Percentiles rank a stretch among this genome's conserved stretches.
Conservation (phyloP, 139 green algal species). For the Trebouxia sp. region DNA sequence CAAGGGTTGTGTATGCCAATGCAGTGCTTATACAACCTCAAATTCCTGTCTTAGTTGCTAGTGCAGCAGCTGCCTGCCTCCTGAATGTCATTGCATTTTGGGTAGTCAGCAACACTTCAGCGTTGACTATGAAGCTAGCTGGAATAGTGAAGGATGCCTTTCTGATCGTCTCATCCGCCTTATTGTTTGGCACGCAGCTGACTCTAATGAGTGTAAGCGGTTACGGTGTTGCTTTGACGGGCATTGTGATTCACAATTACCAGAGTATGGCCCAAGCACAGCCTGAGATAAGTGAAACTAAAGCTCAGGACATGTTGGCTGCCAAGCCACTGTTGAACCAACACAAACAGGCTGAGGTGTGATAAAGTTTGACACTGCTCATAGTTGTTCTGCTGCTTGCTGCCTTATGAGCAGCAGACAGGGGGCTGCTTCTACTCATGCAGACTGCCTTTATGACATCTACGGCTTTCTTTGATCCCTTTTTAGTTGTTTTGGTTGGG, state of each 20-base stretch:
- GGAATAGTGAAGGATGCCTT: slow-evolving; percentile 2
- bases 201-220: neutral
- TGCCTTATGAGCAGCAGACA: no score
- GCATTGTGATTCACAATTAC: slow-evolving; percentile 11
- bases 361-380: no score
- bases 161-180: neutral
- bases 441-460: no score
- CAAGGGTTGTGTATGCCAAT: neutral
- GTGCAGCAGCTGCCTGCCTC: neutral
- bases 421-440: no score
- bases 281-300: neutral
- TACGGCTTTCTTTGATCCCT: no score
- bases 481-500: no score
- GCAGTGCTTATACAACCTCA: neutral
- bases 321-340: no score
- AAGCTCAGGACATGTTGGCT: no score
- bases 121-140: slow-evolving; percentile 5
- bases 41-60: neutral
- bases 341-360: no score
- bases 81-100: slow-evolving; percentile 14
- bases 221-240: slow-evolving; percentile 3
- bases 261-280: neutral
- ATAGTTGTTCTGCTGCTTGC: no score
- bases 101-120: neutral
- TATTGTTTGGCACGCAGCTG: neutral